These are phyloP conservation scores for Nicotiana tomentosiformis DNA, from an alignment of 257 asterid genomes.

Conservation along the genomic window DNA sequence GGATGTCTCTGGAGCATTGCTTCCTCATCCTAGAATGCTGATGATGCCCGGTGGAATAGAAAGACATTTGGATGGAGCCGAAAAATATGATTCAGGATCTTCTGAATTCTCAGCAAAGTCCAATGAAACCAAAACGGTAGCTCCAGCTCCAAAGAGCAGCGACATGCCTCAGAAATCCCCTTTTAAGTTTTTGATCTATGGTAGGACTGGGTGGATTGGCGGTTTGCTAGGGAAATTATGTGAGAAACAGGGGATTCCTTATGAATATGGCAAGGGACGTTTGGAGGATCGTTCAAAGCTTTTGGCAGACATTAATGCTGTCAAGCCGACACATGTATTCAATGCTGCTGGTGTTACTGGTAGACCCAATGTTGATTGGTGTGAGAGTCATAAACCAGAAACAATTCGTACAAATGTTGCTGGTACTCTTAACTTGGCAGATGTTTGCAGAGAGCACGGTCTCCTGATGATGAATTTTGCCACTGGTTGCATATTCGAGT, in stretches of 20 bases:
- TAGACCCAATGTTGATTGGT: conserved; percentile 26
- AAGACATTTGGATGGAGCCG: conserved; percentile 8
- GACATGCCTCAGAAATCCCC: conserved; percentile 3
- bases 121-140: background rate
- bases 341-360: conserved; percentile 27
- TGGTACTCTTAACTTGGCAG: conserved; percentile 19
- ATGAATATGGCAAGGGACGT: conserved; percentile 21
- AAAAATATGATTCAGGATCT: conserved; percentile 8
- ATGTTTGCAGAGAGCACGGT: conserved; percentile 19
- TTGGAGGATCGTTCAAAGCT: conserved; percentile 19
- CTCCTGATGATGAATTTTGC: conserved; percentile 20
- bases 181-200: conserved; percentile 21
- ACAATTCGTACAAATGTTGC: conserved; percentile 22
- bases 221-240: conserved; percentile 22
- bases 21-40: conserved; percentile 26
- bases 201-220: conserved; percentile 23
- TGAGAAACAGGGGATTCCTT: conserved; percentile 17
- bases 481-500: conserved; percentile 24
- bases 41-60: conserved; percentile 22
- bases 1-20: conserved; percentile 20
- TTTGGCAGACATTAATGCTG: conserved; percentile 13
- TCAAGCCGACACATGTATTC: conserved; percentile 22
- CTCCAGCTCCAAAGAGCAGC: conserved; percentile 12
- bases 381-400: conserved; percentile 23
- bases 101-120: conserved; percentile 1